Evolutionary conservation across 2,329 filamentous ascomycete genomes (phyloP), one percentile per base, ranked within the genome.

Genomic region (Scytalidium sp.): DNA sequence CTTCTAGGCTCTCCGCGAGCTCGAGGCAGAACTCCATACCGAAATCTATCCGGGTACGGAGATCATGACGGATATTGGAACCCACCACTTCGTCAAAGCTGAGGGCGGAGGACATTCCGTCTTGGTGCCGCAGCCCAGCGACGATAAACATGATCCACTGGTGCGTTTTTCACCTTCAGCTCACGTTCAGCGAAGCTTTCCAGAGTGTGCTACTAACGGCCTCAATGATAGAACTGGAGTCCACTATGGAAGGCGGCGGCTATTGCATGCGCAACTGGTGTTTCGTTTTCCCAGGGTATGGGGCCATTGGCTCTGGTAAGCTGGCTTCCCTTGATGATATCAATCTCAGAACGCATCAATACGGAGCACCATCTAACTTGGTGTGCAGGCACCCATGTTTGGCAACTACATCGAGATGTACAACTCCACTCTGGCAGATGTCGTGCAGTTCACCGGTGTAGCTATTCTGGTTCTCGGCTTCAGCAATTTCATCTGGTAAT

Each of bases 11-110:
- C 19, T 62, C 22, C 52, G 52, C 22, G 53, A 60, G 25, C 25
- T 29, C 8, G 50, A 64, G 55, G 52, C 60, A 42, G 60, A 61
- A 43, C 45, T 65, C 15, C 50, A 61, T 17, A 70, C 60, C 2
- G 51, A 58, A 21, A 64, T 64, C 11, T 58, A 62, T 43, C 63
- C 61, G 9, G 60, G 63, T 7, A 64, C 60, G 15, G 69, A 72
- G 61, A 66, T 71, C 49, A 72, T 72, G 70, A 63, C 58, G 32
- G 68, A 87, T 70, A 75, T 85, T 32, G 81, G 80, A 19, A 69
- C 70, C 1, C 80, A 84, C 64, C 82, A 85, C 63, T 86, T 86
- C 58, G 80, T 85, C 59, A 85, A 84, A 58, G 70, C 72, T 19
- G 62, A 64, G 19, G 59, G 61, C 21, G 65, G 66, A 19, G 13